These are phyloP conservation scores for Solanum tarijense DNA, from an alignment of 257 asterid species.

Conservation along the genomic window DNA sequence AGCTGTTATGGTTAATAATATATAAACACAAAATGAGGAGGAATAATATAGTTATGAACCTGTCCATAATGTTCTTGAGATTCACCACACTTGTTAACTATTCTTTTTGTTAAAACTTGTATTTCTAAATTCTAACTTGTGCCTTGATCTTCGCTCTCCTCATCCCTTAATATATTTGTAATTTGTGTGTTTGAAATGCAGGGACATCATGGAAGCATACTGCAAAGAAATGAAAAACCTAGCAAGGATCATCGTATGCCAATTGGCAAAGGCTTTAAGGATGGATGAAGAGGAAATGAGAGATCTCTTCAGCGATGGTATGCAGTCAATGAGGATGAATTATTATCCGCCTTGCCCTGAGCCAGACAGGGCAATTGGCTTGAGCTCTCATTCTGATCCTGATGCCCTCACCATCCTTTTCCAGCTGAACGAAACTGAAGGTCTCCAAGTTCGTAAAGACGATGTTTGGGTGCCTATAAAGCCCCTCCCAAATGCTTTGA, in stretches of 20 bases:
- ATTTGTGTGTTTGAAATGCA: background rate
- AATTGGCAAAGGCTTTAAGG: constrained; percentile 28
- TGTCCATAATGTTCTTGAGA: background rate
- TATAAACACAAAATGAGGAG: background rate
- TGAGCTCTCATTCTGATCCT: constrained; percentile 45
- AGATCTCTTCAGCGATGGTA: constrained; percentile 25
- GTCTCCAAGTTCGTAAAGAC: constrained; percentile 36
- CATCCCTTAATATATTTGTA: background rate
- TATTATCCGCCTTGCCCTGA: constrained; percentile 53
- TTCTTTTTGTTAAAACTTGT: background rate
- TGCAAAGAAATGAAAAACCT: constrained; percentile 18
- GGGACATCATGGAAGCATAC: constrained; percentile 30
- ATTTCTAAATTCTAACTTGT: background rate
- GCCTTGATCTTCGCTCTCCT: background rate
- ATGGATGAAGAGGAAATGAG: constrained; percentile 27
- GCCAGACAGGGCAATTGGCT: constrained; percentile 36
- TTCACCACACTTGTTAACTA: background rate
- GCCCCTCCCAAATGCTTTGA: constrained; percentile 36
- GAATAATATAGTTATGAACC: background rate
- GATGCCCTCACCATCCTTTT: constrained; percentile 43
- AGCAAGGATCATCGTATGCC: constrained; percentile 15
- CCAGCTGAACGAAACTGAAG: constrained; percentile 41
- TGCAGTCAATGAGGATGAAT: constrained; percentile 40
- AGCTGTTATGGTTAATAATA: background rate
- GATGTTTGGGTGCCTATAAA: constrained; percentile 31